These are phyloP conservation scores for Polygonum aviculare DNA, from an alignment of 148 eudicot genomes.

Conservation along the genomic window DNA sequence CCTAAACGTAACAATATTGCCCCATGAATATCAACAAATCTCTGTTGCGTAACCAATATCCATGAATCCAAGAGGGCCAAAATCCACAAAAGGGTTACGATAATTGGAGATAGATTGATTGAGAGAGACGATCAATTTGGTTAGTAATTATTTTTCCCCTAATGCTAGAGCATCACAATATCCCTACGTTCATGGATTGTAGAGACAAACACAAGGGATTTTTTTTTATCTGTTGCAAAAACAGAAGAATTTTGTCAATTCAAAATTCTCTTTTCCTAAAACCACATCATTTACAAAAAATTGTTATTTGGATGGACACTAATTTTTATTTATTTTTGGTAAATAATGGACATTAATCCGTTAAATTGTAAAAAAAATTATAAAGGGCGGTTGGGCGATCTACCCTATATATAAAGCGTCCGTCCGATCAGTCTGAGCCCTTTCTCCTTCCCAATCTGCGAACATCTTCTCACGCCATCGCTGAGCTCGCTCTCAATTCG, in stretches of 20 bases:
- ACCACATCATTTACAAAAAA: too few relatives aligned
- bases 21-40: slow-evolving; percentile 1
- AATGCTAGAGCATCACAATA: neutral
- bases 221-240: slow-evolving; percentile 7
- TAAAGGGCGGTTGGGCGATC: too few relatives aligned
- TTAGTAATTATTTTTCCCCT: neutral
- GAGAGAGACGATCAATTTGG: neutral
- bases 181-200: neutral
- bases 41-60: neutral
- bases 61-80: neutral
- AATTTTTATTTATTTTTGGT: too few relatives aligned
- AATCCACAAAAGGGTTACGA: neutral
- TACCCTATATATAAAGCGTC: too few relatives aligned
- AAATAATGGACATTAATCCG: too few relatives aligned
- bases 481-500: too few relatives aligned
- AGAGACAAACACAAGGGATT: slow-evolving; percentile 4
- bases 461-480: too few relatives aligned
- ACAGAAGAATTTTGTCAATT: neutral
- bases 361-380: too few relatives aligned
- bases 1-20: neutral
- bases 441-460: too few relatives aligned
- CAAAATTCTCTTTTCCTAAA: neutral
- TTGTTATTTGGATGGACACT: too few relatives aligned
- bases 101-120: slow-evolving; percentile 6
- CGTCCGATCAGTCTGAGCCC: too few relatives aligned